phyloP scores from a whole-genome alignment of 148 eudicot genomes.

The Hydrangea macrophylla region DNA sequence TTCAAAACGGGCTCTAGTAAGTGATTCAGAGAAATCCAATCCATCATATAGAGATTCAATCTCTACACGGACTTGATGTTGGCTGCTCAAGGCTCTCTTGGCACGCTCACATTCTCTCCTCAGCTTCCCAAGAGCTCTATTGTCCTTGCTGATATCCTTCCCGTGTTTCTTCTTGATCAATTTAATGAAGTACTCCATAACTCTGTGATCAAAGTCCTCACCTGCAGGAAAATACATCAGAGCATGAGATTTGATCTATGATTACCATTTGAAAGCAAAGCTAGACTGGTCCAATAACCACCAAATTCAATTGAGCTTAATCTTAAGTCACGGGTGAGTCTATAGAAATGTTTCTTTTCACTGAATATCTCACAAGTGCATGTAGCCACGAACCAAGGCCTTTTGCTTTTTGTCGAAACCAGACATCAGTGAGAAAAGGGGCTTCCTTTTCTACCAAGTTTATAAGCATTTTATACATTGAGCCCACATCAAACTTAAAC shows the following conservation, averaged over 20 bases:
- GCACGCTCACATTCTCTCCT: conserved; percentile 77
- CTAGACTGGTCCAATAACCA: background rate
- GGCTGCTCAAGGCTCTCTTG: conserved; percentile 75
- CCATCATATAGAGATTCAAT: conserved; percentile 68
- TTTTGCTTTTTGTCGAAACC: too few species aligned
- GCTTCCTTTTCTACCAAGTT: too few species aligned
- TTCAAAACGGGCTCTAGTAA: conserved; percentile 71
- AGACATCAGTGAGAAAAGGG: too few species aligned
- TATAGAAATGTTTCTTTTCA: too few species aligned
- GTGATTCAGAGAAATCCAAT: conserved; percentile 63
- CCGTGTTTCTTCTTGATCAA: conserved; percentile 67
- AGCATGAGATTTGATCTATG: background rate
- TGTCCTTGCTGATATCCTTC: conserved; percentile 77
- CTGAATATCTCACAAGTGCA: too few species aligned
- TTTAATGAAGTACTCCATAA: conserved; percentile 67
- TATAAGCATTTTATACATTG: too few species aligned
- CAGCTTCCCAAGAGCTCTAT: conserved; percentile 67
- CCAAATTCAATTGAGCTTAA: too few species aligned
- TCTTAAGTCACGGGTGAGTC: too few species aligned
- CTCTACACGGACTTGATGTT: conserved; percentile 79
- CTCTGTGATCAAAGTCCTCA: conserved; percentile 69
- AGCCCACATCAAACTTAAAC: too few species aligned
- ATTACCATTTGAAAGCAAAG: background rate
- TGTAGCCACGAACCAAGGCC: too few species aligned
- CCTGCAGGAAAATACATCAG: conserved; percentile 20